phyloP scores from a whole-genome alignment of 148 eudicot species.

The Diospyros kaki region DNA sequence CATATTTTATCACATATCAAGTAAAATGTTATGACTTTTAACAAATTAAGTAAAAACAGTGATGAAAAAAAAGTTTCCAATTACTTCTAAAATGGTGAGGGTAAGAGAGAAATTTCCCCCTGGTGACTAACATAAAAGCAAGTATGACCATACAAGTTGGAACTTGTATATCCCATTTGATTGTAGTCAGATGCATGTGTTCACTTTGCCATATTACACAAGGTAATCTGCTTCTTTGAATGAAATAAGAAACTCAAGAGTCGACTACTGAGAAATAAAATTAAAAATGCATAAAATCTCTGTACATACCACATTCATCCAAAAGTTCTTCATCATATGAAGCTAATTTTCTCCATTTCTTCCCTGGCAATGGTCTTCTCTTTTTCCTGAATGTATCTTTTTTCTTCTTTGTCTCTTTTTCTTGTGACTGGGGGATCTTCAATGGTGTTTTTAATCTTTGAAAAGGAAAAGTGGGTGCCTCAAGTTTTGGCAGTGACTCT shows the following conservation, averaged over 20 bases:
- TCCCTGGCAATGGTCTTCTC: slow-evolving; percentile 77
- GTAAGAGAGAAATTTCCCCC: neutral
- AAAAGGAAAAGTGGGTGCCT: slow-evolving; percentile 67
- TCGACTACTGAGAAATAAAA: neutral
- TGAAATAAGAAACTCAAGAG: neutral
- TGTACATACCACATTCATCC: slow-evolving; percentile 51
- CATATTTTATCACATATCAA: neutral
- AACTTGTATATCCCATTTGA: neutral
- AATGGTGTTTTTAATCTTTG: slow-evolving; percentile 57
- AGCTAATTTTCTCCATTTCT: slow-evolving; percentile 66
- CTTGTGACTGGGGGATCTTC: slow-evolving; percentile 39
- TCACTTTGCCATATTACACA: neutral
- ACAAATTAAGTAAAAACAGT: neutral
- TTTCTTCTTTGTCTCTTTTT: slow-evolving; percentile 40
- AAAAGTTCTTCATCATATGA: slow-evolving; percentile 42
- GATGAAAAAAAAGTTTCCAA: neutral
- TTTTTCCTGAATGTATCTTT: slow-evolving; percentile 46
- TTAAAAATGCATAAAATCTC: slow-evolving; percentile 12
- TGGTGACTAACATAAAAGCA: neutral
- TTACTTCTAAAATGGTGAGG: neutral
- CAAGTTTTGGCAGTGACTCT: slow-evolving; percentile 64
- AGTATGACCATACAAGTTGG: neutral
- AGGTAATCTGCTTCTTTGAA: neutral
- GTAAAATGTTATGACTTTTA: neutral
- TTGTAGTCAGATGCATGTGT: too few species aligned